Conservation (phyloP, 2,329 filamentous ascomycete genomes). For the Ambrosiella xylebori region DNA sequence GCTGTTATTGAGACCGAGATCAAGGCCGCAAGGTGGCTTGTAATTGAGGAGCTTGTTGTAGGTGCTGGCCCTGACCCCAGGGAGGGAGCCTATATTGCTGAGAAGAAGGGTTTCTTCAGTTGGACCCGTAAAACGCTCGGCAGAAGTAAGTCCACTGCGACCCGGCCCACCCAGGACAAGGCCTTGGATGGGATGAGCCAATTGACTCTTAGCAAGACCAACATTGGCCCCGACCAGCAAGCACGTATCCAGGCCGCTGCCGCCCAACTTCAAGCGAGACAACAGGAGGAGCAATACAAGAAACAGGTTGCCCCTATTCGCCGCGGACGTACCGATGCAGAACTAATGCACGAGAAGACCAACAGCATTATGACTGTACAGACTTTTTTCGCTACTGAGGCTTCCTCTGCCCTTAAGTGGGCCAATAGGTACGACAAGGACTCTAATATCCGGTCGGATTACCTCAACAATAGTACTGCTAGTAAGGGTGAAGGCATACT, state of each 20-base stretch:
- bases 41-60: conserved; percentile 92
- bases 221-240: conserved; percentile 78
- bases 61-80: conserved; percentile 75
- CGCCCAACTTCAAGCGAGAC: conserved; percentile 57
- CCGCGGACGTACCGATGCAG: conserved; percentile 38
- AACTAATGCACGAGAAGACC: conserved; percentile 51
- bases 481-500: conserved; percentile 42
- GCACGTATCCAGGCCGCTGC: conserved; percentile 86
- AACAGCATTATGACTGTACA: conserved; percentile 82
- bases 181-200: conserved; percentile 25
- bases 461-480: conserved; percentile 55
- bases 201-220: conserved; percentile 52
- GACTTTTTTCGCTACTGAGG: conserved; percentile 67
- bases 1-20: conserved; percentile 83
- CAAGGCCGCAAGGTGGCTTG: conserved; percentile 66
- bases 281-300: conserved; percentile 38
- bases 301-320: conserved; percentile 25
- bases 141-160: conserved; percentile 52
- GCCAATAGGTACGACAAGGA: conserved; percentile 89
- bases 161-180: conserved; percentile 35
- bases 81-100: conserved; percentile 74
- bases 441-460: conserved; percentile 58
- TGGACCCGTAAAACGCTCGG: conserved; percentile 54
- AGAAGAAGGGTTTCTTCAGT: conserved; percentile 90
- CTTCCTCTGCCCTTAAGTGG: conserved; percentile 92